Percentiles rank a stretch among this genome's conserved stretches.
phyloP scores from a whole-genome alignment of 139 green algal genomes.

The Auxenochlorella protothecoides region DNA sequence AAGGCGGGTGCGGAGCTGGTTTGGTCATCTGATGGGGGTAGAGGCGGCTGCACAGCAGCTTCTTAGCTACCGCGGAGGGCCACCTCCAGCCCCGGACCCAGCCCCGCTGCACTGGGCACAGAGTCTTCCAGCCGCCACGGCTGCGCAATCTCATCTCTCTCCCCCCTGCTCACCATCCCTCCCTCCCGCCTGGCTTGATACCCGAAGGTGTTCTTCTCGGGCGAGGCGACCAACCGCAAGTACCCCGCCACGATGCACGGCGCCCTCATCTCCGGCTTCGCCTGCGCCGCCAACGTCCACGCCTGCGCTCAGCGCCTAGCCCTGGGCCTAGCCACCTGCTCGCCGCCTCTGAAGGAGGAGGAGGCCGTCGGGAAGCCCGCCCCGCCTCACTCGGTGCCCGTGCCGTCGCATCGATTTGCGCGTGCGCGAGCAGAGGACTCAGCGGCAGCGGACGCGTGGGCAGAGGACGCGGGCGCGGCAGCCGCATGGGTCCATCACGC shows the following conservation, averaged over 20 bases:
- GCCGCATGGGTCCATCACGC: too few species aligned
- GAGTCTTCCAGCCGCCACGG: not conserved
- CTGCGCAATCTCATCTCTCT: not conserved
- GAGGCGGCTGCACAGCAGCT: too few species aligned
- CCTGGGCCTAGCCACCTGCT: constrained; percentile 1
- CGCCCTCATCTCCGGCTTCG: constrained; percentile 64
- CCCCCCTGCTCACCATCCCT: not conserved
- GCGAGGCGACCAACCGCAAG: constrained; percentile 77
- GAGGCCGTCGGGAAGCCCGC: not conserved
- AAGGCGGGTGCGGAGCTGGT: not conserved
- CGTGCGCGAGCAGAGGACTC: not conserved
- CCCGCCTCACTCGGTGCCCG: not conserved
- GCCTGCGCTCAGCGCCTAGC: constrained; percentile 3
- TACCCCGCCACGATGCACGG: constrained; percentile 97
- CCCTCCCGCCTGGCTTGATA: not conserved
- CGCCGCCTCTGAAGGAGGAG: not conserved
- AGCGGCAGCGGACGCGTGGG: not conserved
- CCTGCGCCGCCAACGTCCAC: too few species aligned
- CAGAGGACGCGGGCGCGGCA: too few species aligned
- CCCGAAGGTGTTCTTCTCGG: constrained; percentile 70
- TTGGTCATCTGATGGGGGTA: not conserved
- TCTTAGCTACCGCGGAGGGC: too few species aligned
- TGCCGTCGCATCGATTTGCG: not conserved
- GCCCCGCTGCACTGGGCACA: not conserved
- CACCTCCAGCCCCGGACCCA: too few species aligned